phyloP scores from a whole-genome alignment of 2,329 filamentous ascomycete species.

The Nannizziopsis arthrosporioides region DNA sequence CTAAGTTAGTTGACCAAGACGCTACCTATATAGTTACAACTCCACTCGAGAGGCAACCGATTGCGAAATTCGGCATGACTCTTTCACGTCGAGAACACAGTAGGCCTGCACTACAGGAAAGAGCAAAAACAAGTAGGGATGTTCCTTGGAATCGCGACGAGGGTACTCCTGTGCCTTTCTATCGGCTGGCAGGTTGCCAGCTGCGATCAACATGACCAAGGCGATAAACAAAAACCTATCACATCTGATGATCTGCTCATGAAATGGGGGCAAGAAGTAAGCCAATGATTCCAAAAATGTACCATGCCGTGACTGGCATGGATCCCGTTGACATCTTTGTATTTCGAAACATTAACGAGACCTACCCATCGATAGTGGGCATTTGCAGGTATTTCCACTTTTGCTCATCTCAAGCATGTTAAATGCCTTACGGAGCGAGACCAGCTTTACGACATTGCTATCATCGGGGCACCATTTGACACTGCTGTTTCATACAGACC shows the following conservation, averaged over 20 bases:
- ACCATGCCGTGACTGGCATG: neutral
- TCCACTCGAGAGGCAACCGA: no score
- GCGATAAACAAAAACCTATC: neutral
- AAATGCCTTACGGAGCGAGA: constrained; percentile 58
- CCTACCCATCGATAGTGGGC: constrained; percentile 38
- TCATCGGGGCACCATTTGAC: constrained; percentile 63
- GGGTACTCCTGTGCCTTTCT: neutral
- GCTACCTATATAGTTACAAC: no score
- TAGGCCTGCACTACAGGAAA: neutral
- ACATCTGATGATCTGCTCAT: constrained; percentile 27
- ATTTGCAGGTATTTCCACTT: constrained; percentile 64
- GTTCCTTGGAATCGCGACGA: neutral
- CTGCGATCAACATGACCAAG: constrained; percentile 1
- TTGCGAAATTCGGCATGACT: no score
- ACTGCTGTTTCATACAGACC: constrained; percentile 60
- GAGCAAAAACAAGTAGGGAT: neutral
- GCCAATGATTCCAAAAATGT: constrained; percentile 5
- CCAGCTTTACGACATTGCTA: constrained; percentile 56
- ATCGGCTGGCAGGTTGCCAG: neutral
- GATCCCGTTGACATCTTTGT: neutral
- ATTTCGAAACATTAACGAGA: neutral
- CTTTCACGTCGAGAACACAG: no score
- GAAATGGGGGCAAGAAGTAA: constrained; percentile 40
- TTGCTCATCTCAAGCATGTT: constrained; percentile 57
- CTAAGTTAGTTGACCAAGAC: no score